phyloP scores from a whole-genome alignment of 192 early-diverging fungal species.

The Entomortierella chlamydospora region DNA sequence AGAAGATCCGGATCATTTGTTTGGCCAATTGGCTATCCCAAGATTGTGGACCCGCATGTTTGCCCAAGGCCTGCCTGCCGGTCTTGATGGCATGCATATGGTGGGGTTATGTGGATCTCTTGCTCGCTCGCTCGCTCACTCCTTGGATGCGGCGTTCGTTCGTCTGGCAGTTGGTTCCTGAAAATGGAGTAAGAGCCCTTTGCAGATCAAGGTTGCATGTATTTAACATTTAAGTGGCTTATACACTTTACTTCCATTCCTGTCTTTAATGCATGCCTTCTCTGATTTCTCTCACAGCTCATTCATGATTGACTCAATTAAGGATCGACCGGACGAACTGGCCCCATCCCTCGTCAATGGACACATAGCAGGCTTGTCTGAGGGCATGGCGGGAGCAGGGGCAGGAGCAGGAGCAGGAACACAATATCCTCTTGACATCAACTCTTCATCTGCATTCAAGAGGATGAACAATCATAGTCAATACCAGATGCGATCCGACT shows the following conservation, averaged over 20 bases:
- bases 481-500: not conserved
- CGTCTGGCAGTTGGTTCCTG: too few species aligned
- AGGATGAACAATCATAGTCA: not conserved
- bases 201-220: not conserved
- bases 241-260: too few species aligned
- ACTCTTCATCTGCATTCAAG: not conserved
- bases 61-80: slow-evolving; percentile 6
- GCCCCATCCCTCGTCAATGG: slow-evolving; percentile 14
- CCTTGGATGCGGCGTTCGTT: not conserved
- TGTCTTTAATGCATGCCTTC: too few species aligned
- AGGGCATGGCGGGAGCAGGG: not conserved
- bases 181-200: too few species aligned
- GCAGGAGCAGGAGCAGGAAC: slow-evolving; percentile 3
- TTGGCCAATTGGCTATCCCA: slow-evolving; percentile 47
- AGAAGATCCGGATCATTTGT: slow-evolving; percentile 30
- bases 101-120: not conserved
- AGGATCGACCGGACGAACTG: slow-evolving; percentile 16
- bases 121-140: not conserved
- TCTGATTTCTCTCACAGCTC: too few species aligned
- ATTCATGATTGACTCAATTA: slow-evolving; percentile 26
- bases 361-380: not conserved
- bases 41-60: not conserved
- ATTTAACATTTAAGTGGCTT: too few species aligned
- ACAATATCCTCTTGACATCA: slow-evolving; percentile 6
- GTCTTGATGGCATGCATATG: slow-evolving; percentile 22